Conservation (phyloP, 169 alveolate species). For the Perkinsus olseni region DNA sequence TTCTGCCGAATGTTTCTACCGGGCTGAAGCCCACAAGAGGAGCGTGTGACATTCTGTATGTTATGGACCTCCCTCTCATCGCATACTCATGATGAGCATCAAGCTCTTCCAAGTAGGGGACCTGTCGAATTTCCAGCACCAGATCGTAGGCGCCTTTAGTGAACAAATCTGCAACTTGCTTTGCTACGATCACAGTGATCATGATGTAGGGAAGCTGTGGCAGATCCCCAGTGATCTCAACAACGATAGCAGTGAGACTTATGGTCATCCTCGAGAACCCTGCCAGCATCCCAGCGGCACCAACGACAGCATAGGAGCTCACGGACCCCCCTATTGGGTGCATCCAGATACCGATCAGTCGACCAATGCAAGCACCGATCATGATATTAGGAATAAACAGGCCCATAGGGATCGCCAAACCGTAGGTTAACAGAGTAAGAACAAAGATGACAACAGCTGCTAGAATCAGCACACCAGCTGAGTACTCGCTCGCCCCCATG, state of each 20-base stretch:
- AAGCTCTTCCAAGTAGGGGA: not conserved
- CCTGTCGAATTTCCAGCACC: not conserved
- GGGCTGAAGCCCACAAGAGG: not conserved
- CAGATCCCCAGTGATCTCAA: not conserved
- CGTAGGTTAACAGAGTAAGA: not conserved
- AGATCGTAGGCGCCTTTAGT: not conserved
- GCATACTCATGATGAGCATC: not conserved
- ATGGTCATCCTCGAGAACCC: not conserved
- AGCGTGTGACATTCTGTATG: not conserved
- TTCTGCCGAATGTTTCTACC: not conserved
- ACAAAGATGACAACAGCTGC: not conserved
- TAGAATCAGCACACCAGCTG: not conserved
- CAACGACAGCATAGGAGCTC: not conserved
- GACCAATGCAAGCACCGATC: not conserved
- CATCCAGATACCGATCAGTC: not conserved
- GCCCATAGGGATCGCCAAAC: not conserved
- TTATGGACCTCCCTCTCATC: not conserved
- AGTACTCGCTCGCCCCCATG: not conserved
- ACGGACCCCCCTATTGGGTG: not conserved
- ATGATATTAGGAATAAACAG: not conserved
- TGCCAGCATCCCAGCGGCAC: conserved; percentile 5
- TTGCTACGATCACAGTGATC: not conserved
- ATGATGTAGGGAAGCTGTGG: not conserved
- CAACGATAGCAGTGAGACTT: not conserved
- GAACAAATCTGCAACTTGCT: conserved; percentile 1